Conservation (phyloP, 78 protist genomes). For the Dictyostelium capitatum region DNA sequence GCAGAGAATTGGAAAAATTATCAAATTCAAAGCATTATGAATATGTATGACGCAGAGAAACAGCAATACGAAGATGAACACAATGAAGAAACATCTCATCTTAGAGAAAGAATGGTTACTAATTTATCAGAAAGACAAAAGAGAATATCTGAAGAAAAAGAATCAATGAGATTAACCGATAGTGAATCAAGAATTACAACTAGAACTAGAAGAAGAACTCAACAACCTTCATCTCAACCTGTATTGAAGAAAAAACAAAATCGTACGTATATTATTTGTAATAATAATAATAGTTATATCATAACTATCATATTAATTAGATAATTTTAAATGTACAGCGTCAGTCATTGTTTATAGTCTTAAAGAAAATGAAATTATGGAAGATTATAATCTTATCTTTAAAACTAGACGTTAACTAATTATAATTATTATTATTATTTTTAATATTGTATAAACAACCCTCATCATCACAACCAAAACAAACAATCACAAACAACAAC, state of each 20-base stretch:
- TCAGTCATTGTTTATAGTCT: slow-evolving; percentile 44
- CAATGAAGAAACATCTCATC: slow-evolving; percentile 36
- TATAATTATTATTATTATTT: background rate
- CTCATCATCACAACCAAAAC: background rate
- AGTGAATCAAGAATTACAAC: slow-evolving; percentile 42
- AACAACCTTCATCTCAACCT: slow-evolving; percentile 30
- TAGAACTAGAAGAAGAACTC: slow-evolving; percentile 75
- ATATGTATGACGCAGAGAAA: slow-evolving; percentile 66
- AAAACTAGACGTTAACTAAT: slow-evolving; percentile 25
- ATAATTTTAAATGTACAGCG: slow-evolving; percentile 1
- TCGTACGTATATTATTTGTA: background rate
- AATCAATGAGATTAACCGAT: slow-evolving; percentile 48
- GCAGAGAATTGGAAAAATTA: slow-evolving; percentile 83
- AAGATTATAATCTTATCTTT: slow-evolving; percentile 48
- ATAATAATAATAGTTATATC: background rate
- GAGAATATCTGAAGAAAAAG: slow-evolving; percentile 77
- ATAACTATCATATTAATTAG: background rate
- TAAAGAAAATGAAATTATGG: slow-evolving; percentile 66
- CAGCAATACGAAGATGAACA: slow-evolving; percentile 77
- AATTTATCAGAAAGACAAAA: slow-evolving; percentile 54
- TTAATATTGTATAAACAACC: background rate
- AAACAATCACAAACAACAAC: background rate
- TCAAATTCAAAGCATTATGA: slow-evolving; percentile 68
- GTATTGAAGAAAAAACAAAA: slow-evolving; percentile 58
- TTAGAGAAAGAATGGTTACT: slow-evolving; percentile 62